Base-by-base conservation (phyloP, 805 yeast genomes). In the Wickerhamiella shivajii region DNA sequence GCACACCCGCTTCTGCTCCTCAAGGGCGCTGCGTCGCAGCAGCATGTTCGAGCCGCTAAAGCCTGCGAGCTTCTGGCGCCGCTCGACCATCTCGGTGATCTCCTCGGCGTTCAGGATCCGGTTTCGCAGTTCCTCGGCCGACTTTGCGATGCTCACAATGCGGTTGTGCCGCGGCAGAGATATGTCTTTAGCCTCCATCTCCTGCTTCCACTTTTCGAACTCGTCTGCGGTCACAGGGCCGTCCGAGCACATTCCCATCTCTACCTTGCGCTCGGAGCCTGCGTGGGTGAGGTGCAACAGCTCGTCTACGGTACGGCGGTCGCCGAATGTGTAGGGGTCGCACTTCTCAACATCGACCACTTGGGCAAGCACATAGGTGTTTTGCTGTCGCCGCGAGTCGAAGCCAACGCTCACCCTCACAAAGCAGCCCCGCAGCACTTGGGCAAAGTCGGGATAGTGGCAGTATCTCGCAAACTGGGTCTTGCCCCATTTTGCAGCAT, bases 281-380 rank as follows among this genome's bases (percentile, higher is more conserved):
- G 93, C 95, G 51, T 81, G 93, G n/a, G 85, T 67, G 10, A 81
- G 87, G 34, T 71, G 62, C 43, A 87, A 62, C 43, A 69, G 73
- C 46, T 64, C 63, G 43, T 71, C 69, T 2, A 72, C 71, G 18
- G 58, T 60, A 30, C 67, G 59, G 12, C 34, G 24, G 38, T 59
- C 60, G 35, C 67, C 61, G 52, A 70, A 59, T 22, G 53, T 56
- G 49, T 72, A 73, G 12, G 73, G 69, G 41, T 60, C 64, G 25
- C 32, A 33, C 29, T 42, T 29, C 21, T 41, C 56, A 17, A 66
- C 67, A 6, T 78, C 69, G 44, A 74, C 77, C 27, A 90, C 72
- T 50, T 71, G 76, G 31, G 87, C 93, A 70, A 87, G 67, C 46
- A 96, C 67, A 56, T 90, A 87, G 34, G 70, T 68, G 8, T 76